Base-by-base conservation (phyloP, 371 early-diverging fungal species). In the Mucor piriformis region DNA sequence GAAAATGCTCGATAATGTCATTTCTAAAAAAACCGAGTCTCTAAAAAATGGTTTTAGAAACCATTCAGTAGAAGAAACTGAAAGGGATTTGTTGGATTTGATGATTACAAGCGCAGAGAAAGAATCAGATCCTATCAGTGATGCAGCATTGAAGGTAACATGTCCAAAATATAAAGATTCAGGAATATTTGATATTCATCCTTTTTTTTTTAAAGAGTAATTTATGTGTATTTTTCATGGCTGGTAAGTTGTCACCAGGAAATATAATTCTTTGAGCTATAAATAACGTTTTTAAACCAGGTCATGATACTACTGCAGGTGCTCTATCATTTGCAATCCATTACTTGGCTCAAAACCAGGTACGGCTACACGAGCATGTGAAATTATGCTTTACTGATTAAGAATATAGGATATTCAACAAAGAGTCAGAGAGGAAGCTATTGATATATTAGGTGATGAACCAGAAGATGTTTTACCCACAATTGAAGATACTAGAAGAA, bases 371-470 rank as follows among this genome's bases (percentile, higher is more conserved):
- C 29, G 8, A 29, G 8, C 8, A 1, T 29, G n/a, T 1, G 29
- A 29, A 29, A 8, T 4, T 27, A n/a, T n/a, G n/a, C n/a, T n/a
- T n/a, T n/a, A n/a, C n/a, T n/a, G n/a, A n/a, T n/a, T n/a, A n/a
- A 20, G 32, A 3, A 29, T 16, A 29, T 13, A 75, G 75, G 61
- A 76, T 27, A 54, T 78, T 35, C 83, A 87, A 66, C 64, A 73
- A n/a, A 65, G 64, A 27, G 74, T 81, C 15, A 69, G 81, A 27
- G 61, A 76, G 33, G 83, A 84, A 51, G 80, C 83, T 3, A 59
- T 80, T 43, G 21, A 32, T 13, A 61, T 84, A 10, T 40, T 88
- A 24, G 86, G 84, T 12, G 68, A 76, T 29, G 67, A 57, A 1
- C 63, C 67, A 16, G 38, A 59, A 18, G 81, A 78, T 49, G 50